Base-by-base conservation (phyloP, 192 early-diverging fungal genomes). In the Irineochytrium annulatum region DNA sequence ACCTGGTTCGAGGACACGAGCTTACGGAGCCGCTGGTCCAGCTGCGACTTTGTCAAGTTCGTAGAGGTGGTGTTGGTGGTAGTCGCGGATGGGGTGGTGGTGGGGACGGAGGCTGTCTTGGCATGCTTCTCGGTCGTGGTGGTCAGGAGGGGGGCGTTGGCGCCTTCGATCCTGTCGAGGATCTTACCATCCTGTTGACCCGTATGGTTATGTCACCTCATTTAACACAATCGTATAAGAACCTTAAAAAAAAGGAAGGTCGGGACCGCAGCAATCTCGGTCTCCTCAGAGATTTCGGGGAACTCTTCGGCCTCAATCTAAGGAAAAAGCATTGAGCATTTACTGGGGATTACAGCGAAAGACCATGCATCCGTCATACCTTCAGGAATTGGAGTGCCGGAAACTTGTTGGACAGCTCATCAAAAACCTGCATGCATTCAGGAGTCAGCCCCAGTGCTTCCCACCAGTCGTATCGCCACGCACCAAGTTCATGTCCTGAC, bases 251-350 rank as follows among this genome's bases (percentile, higher is more conserved):
- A 62, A 5, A 98, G 71, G 65, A 97, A 93, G 3, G 90, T 87
- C 6, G 95, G 95, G 0, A 98, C 95, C 1, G 93, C 86, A 4
- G 84, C 81, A 62, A 98, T 91, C 62, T 98, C 93, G 63, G 86
- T 91, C 2, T 79, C 63, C 63, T 95, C 93, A 30, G 91, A 91
- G 43, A 90, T 80, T 45, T 94, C 93, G 22, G 89, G 82, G 55
- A 89, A 90, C 57, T 89, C 78, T 68, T 98, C 95, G 3, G 95
- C 94, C 60, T 97, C 93, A 13, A 72, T 17, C 57, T 70, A 17
- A 28, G 11, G 60, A 32, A n/a, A n/a, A n/a, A n/a, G n/a, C 2
- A 67, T 26, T 1, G 37, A 13, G 3, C 22, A 45, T 8, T 5
- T 33, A 3, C 32, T 56, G 29, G 55, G 34, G 8, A 65, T 65